Percentiles rank a stretch among this genome's conserved stretches.
phyloP scores from a whole-genome alignment of 257 asterid species.

The Nicotiana benthamiana region DNA sequence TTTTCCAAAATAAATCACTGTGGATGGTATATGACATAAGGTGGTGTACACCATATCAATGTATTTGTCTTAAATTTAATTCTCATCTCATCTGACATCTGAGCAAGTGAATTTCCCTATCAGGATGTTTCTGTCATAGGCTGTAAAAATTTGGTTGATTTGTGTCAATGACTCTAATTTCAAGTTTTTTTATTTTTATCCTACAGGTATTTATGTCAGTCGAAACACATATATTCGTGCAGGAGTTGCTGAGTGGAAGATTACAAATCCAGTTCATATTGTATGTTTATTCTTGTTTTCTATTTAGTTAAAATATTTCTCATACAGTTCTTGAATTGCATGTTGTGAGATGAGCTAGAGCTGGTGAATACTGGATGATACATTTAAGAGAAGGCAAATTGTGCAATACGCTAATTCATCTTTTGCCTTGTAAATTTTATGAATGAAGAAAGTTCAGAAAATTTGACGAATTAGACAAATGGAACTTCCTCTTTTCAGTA shows the following conservation, averaged over 20 bases:
- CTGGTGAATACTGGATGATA: neutral
- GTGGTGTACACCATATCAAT: neutral
- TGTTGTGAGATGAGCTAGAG: neutral
- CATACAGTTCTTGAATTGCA: neutral
- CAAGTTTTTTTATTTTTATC: neutral
- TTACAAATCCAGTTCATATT: conserved; percentile 84
- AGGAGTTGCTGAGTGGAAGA: conserved; percentile 91
- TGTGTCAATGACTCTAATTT: neutral
- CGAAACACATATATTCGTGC: conserved; percentile 93
- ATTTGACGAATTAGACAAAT: neutral
- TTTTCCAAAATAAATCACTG: neutral
- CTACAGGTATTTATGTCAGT: conserved; percentile 78
- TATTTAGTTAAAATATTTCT: neutral
- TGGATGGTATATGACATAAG: neutral
- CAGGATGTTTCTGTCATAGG: neutral
- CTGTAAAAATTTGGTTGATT: neutral
- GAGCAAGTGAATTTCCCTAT: neutral
- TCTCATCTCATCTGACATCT: neutral
- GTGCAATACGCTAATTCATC: neutral
- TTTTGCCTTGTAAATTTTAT: neutral
- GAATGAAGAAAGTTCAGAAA: neutral
- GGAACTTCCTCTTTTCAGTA: neutral
- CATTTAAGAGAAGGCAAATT: neutral
- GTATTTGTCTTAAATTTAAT: neutral
- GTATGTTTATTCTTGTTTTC: conserved; percentile 37